phyloP scores from a whole-genome alignment of 352 stramenopile genomes.

The Pythium pyrilobum region DNA sequence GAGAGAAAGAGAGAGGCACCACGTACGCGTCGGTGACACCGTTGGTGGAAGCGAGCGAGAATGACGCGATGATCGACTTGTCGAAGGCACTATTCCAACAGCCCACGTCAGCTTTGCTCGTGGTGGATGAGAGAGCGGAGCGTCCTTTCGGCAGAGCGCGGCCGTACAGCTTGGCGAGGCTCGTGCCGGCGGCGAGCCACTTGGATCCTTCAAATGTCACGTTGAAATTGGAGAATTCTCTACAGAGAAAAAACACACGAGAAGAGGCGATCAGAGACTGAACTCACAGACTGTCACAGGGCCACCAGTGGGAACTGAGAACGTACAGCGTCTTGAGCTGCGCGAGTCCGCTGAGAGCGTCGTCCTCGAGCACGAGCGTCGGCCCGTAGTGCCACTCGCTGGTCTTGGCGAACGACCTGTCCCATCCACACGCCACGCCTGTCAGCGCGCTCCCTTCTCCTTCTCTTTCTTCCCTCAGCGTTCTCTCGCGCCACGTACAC shows the following conservation, averaged over 20 bases:
- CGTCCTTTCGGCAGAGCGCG: not conserved
- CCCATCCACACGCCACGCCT: no score
- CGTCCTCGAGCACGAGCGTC: slow-evolving; percentile 18
- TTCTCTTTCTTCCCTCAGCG: no score
- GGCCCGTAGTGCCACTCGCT: slow-evolving; percentile 9
- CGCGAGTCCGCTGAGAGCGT: slow-evolving; percentile 13
- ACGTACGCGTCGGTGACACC: slow-evolving; percentile 35
- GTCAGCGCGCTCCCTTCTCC: no score
- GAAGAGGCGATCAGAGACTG: no score
- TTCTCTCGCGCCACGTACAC: slow-evolving; percentile 5
- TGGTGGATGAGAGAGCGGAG: no score
- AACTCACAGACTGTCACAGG: no score
- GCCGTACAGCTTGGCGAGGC: slow-evolving; percentile 16
- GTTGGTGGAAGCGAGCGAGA: slow-evolving; percentile 27
- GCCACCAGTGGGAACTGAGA: no score
- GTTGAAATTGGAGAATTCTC: slow-evolving; percentile 23
- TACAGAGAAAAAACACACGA: not conserved
- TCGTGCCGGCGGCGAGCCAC: slow-evolving; percentile 12
- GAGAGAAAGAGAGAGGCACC: not conserved
- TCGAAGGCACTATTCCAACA: slow-evolving; percentile 43
- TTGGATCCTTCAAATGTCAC: slow-evolving; percentile 17
- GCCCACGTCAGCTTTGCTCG: not conserved
- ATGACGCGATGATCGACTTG: slow-evolving; percentile 25
- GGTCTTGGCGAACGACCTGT: slow-evolving; percentile 11
- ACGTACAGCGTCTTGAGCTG: slow-evolving; percentile 19